A percentile compares a stretch with the other conserved stretches of the same genome.
Evolutionary conservation across 2,329 filamentous ascomycete genomes (phyloP).

Genomic region (Knufia petricola): DNA sequence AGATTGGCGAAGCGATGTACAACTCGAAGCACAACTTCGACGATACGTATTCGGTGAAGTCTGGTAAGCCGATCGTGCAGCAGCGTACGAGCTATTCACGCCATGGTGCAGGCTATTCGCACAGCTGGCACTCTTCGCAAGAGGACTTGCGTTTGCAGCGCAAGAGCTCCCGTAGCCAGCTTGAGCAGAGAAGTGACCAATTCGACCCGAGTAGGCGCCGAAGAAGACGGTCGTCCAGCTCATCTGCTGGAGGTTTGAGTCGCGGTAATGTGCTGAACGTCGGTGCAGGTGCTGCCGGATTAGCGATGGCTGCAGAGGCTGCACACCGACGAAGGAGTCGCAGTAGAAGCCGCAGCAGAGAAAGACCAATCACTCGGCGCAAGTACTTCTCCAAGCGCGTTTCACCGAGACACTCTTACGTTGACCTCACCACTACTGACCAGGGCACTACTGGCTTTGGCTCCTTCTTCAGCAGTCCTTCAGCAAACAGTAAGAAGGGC

Average conservation of each 20-base stretch:
- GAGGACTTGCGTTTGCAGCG: constrained; percentile 26
- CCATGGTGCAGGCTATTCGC: constrained; percentile 25
- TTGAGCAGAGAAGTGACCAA: constrained; percentile 11
- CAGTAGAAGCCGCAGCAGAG: constrained; percentile 26
- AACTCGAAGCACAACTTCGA: constrained; percentile 46
- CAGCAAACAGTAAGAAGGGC: constrained; percentile 41
- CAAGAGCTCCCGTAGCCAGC: constrained; percentile 25
- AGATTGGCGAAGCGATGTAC: constrained; percentile 45
- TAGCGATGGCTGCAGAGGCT: constrained; percentile 30
- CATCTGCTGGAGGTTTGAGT: constrained; percentile 13
- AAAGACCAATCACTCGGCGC: constrained; percentile 28
- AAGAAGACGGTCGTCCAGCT: constrained; percentile 13
- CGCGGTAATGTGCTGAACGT: constrained; percentile 31
- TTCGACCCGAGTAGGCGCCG: not conserved
- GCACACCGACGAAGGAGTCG: constrained; percentile 24
- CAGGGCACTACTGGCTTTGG: constrained; percentile 46
- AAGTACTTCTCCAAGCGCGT: constrained; percentile 29
- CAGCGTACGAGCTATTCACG: constrained; percentile 24
- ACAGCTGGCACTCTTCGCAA: constrained; percentile 30
- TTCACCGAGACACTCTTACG: constrained; percentile 50
- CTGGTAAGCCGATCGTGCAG: constrained; percentile 35
- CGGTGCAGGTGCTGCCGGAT: constrained; percentile 29
- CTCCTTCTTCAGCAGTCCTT: constrained; percentile 55
- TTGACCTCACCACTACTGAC: constrained; percentile 56
- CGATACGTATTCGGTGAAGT: constrained; percentile 51